Evolutionary conservation across 257 asterid species (phyloP), one percentile per base, ranked within the genome.

Genomic region (Phtheirospermum japonicum): DNA sequence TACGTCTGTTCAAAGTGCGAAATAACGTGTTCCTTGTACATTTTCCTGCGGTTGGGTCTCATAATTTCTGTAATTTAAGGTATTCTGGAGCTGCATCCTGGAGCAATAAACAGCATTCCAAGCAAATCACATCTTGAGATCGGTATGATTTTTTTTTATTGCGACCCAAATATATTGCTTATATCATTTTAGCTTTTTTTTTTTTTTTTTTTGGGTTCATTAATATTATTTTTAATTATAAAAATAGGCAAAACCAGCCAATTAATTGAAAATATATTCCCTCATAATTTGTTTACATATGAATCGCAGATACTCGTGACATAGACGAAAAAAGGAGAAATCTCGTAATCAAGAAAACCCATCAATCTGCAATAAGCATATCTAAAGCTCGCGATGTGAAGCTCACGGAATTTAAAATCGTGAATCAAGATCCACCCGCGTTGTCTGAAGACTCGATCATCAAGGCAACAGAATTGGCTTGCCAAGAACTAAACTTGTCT

Each of bases 41-140:
- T 23, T 17, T 43, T 55, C 34, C 57, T 36, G 20, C n/a, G 7
- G n/a, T 28, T 16, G 2, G 19, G 8, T 54, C 5, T 60, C 49
- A 7, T 13, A 17, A 57, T 59, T 30, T 59, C 19, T 73, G 13
- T 19, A 16, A 42, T 14, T 30, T 6, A 64, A 90, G 98, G 98
- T 70, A 89, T 89, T 65, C 82, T 92, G 71, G 88, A 85, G 77
- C 80, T 89, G 76, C 99, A 92, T 78, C 99, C 99, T 1, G 96
- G 96, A 68, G 99, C 99, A 73, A 85, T 92, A 64, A 92, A 92
- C 82, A 92, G 99, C 84, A 92, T 92, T 60, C 99, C 99, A 0
- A 89, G 97, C 86, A 86, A 76, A 82, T 75, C 99, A 33, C 97
- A 89, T 73, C 68, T 92, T 71, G 95, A 89, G 81, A 92, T 92